Base-by-base conservation (phyloP, 495 filamentous ascomycete genomes). In the Xanthoparmelia taractica region DNA sequence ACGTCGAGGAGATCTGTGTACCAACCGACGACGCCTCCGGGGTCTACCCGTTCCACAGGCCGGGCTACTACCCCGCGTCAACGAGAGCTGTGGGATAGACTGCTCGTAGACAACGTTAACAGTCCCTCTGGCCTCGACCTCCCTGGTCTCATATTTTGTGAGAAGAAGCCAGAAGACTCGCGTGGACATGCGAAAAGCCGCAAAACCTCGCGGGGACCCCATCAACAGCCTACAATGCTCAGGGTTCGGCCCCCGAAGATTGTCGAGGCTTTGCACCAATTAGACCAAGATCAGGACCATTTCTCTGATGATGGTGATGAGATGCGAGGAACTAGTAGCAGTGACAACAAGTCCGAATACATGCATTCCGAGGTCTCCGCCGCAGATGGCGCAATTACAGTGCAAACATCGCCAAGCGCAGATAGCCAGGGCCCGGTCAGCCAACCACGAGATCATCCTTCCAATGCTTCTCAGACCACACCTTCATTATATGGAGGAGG, bases 61-160 rank as follows among this genome's bases (percentile, higher is more conserved):
- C n/a, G 29, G n/a, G 43, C 36, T 33, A 71, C 67, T 15, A 72
- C 69, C 8, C 70, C 70, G n/a, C 69, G 67, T 40, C 70, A 72
- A 52, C 59, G 63, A 37, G 66, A 69, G 36, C 47, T 71, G 29
- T 72, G 70, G 69, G 50, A 61, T 27, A 65, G 52, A 33, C 58
- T 72, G 37, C 61, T 72, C 17, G 31, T 48, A 20, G 63, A 61
- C 12, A 60, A 66, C 37, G 50, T 37, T 5, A 25, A 17, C 2
- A 59, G 58, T 63, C 68, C 63, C 17, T 59, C 62, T 27, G 17
- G 37, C 17, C 62, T 65, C 33, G 38, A 63, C 33, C 31, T 67
- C 5, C 41, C 41, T 12, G 27, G 43, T 15, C 52, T 63, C 11
- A 40, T 58, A 27, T 27, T 63, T 31, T 48, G 37, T 7, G 55